Evolutionary conservation across 2,329 filamentous ascomycete species (phyloP), one percentile per base, ranked within the genome.

Genomic region (Xylaria sp.): DNA sequence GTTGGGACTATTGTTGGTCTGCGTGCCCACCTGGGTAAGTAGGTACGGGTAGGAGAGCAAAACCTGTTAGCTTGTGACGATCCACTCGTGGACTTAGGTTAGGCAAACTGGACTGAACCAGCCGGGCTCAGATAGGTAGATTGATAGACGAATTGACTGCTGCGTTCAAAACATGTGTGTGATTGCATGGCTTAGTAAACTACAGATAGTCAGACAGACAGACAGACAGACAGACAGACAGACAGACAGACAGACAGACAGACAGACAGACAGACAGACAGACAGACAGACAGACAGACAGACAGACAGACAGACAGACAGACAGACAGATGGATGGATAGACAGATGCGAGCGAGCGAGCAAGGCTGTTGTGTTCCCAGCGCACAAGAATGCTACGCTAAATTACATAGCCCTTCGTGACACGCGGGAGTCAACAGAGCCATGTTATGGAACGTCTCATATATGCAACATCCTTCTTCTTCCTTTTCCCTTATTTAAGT

Each of bases 311-410:
- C n/a, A n/a, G n/a, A n/a, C n/a, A n/a, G n/a, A n/a, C n/a, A n/a
- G n/a, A n/a, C n/a, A n/a, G n/a, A 28, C 28, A 36, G 33, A 8
- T 7, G 1, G 33, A 10, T 7, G 9, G 33, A 10, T 10, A 36
- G 33, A 36, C 6, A 36, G 33, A 15, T 18, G 28, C 28, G 28
- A 28, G 28, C 3, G 49, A 39, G 28, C 28, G 28, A 28, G 28
- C 3, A 43, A 39, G 41, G 33, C 8, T 28, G n/a, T 43, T 6
- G 43, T 51, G 41, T 51, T 25, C 10, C 52, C 10, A 55, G 10
- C 48, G 48, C 43, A 60, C 60, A 60, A 61, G 60, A 61, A 61
- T 52, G 25, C 18, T 8, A 36, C 8, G 33, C 8, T n/a, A 48
- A 57, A 58, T 15, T n/a, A 20, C n/a, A 48, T 57, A 4, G 3